A percentile compares a stretch with the other conserved stretches of the same genome.
These are phyloP conservation scores for Exophiala sideris DNA, from an alignment of 2,329 filamentous ascomycete species.

Conservation along the genomic window DNA sequence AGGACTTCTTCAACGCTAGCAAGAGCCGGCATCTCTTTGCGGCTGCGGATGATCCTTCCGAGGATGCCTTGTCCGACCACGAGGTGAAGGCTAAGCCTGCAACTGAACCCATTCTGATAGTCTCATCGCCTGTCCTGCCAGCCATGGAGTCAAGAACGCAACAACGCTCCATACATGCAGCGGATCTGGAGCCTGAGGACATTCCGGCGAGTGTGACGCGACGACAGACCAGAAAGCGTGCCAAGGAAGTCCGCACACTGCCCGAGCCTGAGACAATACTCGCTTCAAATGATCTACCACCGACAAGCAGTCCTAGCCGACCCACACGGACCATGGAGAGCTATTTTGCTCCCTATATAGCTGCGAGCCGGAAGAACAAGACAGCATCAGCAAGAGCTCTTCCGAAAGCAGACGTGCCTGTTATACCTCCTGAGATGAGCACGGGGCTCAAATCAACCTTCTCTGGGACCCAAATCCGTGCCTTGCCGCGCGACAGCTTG, in stretches of 20 bases:
- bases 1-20: conserved; percentile 16
- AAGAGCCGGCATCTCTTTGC: conserved; percentile 3
- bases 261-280: neutral
- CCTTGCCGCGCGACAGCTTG: conserved; percentile 34
- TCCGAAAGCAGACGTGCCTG: neutral
- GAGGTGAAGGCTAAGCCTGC: neutral
- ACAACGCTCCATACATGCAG: neutral
- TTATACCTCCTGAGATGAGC: conserved; percentile 3
- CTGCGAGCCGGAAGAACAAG: conserved; percentile 3
- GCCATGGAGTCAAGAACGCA: neutral
- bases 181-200: neutral
- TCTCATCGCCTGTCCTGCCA: neutral
- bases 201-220: neutral
- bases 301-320: neutral
- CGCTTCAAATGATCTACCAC: neutral
- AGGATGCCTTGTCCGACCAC: neutral
- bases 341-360: conserved; percentile 18
- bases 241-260: conserved; percentile 1
- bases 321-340: conserved; percentile 13
- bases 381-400: neutral
- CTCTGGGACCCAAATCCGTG: conserved; percentile 22
- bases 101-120: neutral
- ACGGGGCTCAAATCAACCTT: conserved; percentile 5
- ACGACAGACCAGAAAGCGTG: neutral
- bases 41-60: neutral